Percentiles rank a stretch among this genome's conserved stretches.
phyloP scores from a whole-genome alignment of 1,139 yeast species.

The Saccharomyces pastorianus region DNA sequence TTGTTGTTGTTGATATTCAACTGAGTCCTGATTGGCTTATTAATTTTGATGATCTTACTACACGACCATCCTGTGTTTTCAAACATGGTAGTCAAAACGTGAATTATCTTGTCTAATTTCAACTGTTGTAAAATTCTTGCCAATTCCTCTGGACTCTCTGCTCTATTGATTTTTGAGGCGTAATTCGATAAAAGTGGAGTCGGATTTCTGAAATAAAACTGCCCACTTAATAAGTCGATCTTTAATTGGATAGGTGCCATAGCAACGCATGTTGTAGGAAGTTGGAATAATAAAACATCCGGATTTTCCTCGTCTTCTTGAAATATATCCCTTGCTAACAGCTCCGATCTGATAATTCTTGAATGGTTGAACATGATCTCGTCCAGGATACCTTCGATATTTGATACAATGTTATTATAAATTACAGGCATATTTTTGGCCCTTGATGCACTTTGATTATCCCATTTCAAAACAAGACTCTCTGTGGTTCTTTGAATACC shows the following conservation, averaged over 20 bases:
- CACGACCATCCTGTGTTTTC: slow-evolving; percentile 62
- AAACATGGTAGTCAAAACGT: slow-evolving; percentile 46
- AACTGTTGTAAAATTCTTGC: slow-evolving; percentile 36
- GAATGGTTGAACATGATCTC: slow-evolving; percentile 33
- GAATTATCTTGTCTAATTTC: slow-evolving; percentile 47
- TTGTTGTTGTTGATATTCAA: slow-evolving; percentile 13
- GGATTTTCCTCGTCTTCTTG: slow-evolving; percentile 28
- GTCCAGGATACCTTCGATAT: slow-evolving; percentile 31
- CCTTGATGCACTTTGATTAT: slow-evolving; percentile 24
- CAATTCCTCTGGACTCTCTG: slow-evolving; percentile 29
- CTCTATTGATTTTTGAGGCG: slow-evolving; percentile 35
- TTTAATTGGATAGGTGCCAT: slow-evolving; percentile 34
- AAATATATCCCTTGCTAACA: slow-evolving; percentile 25
- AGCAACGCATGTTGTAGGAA: slow-evolving; percentile 31
- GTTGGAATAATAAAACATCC: slow-evolving; percentile 26
- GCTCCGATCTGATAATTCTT: slow-evolving; percentile 25
- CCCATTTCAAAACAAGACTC: slow-evolving; percentile 58
- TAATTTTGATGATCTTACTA: slow-evolving; percentile 46
- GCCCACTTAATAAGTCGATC: slow-evolving; percentile 38
- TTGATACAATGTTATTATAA: slow-evolving; percentile 29
- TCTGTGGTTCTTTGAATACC: slow-evolving; percentile 48
- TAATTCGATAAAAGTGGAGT: slow-evolving; percentile 36
- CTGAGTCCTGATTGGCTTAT: slow-evolving; percentile 27
- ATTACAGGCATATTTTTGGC: slow-evolving; percentile 26
- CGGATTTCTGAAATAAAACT: slow-evolving; percentile 42